Evolutionary conservation across 441 rosid genomes (phyloP).

Genomic region (Bocquillonia castaneifolia): DNA sequence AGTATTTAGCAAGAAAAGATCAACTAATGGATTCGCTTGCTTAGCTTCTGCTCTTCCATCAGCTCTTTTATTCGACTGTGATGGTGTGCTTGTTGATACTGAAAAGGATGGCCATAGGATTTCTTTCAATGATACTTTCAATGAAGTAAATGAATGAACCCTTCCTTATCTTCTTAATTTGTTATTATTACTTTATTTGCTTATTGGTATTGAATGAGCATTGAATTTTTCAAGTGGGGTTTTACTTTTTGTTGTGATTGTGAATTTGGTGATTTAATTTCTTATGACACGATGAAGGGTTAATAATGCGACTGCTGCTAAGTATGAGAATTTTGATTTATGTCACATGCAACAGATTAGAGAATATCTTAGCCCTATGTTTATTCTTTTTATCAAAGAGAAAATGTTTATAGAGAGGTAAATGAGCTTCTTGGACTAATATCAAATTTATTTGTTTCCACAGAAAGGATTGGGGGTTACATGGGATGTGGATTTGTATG

Average conservation of each 20-base stretch:
- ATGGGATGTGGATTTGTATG: conserved; percentile 91
- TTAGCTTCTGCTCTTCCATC: conserved; percentile 56
- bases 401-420: too few species aligned
- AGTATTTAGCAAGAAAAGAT: conserved; percentile 14
- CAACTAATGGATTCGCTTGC: conserved; percentile 30
- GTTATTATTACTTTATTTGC: neutral
- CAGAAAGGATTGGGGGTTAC: conserved; percentile 78
- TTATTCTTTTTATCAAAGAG: neutral
- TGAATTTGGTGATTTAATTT: neutral
- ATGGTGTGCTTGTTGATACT: conserved; percentile 93
- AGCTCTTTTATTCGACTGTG: conserved; percentile 87
- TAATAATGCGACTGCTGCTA: too few species aligned
- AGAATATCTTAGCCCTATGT: too few species aligned
- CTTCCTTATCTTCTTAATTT: neutral
- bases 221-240: neutral
- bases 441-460: neutral
- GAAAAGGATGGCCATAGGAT: conserved; percentile 93
- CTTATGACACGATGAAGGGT: too few species aligned
- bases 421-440: neutral
- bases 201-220: neutral
- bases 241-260: neutral
- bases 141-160: conserved; percentile 42
- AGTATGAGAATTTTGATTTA: too few species aligned
- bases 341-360: too few species aligned
- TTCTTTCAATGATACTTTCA: conserved; percentile 91